phyloP scores from a whole-genome alignment of 169 alveolate species.

The Eimeria necatrix region DNA sequence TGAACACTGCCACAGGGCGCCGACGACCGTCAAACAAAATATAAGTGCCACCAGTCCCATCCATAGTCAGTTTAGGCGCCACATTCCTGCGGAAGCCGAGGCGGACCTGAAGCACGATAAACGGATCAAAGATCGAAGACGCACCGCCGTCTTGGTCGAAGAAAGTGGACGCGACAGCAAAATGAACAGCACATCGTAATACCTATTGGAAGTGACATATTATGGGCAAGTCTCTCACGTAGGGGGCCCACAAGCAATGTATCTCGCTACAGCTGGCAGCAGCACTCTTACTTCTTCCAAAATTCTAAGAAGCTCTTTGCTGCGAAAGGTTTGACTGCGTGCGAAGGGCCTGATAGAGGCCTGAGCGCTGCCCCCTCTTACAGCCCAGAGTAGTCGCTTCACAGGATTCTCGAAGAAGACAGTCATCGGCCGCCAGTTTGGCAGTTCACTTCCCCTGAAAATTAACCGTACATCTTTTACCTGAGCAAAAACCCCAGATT shows the following conservation, averaged over 20 bases:
- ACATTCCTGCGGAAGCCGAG: constrained; percentile 95
- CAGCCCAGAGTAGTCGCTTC: constrained; percentile 82
- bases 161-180: too few relatives aligned
- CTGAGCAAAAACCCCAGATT: constrained; percentile 31
- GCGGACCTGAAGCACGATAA: constrained; percentile 87
- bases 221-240: too few relatives aligned
- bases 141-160: too few relatives aligned
- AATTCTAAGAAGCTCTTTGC: constrained; percentile 68
- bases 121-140: too few relatives aligned
- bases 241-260: neutral
- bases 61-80: constrained; percentile 97
- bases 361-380: constrained; percentile 83
- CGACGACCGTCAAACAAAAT: constrained; percentile 93
- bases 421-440: constrained; percentile 93
- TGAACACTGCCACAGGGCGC: constrained; percentile 96
- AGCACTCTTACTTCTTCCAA: constrained; percentile 37
- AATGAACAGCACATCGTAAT: too few relatives aligned
- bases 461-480: constrained; percentile 90
- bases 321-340: constrained; percentile 65
- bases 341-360: constrained; percentile 84
- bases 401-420: constrained; percentile 87
- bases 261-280: neutral
- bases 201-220: too few relatives aligned
- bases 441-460: constrained; percentile 93
- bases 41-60: constrained; percentile 99